A percentile compares a stretch with the other conserved stretches of the same genome.
Evolutionary conservation across 768 basidiomycete species (phyloP).

Genomic region (Trametes sanguinea): DNA sequence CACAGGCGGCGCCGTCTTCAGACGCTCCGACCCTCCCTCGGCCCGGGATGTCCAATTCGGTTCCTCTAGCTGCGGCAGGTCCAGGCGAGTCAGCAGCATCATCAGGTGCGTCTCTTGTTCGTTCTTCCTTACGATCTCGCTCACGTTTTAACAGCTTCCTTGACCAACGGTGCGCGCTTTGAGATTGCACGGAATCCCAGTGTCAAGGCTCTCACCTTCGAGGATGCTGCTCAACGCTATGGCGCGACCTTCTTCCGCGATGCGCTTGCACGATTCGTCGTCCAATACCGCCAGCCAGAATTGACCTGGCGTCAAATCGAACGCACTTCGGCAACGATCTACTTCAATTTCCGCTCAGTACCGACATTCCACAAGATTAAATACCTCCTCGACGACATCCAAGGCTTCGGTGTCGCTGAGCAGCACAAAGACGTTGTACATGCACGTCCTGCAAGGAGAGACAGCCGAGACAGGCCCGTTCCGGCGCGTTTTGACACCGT

Average conservation of each 20-base stretch:
- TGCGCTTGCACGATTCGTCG: constrained; percentile 5
- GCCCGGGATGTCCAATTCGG: no score
- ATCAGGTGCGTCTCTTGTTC: no score
- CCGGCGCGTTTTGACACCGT: constrained; percentile 40
- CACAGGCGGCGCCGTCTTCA: no score
- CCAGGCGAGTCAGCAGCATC: no score
- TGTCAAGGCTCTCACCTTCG: constrained; percentile 1
- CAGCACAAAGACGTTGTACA: constrained; percentile 31
- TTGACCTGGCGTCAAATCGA: constrained; percentile 6
- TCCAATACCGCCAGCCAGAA: background rate
- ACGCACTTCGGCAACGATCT: background rate
- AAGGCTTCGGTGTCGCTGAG: constrained; percentile 27
- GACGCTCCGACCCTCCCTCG: no score
- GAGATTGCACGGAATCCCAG: background rate
- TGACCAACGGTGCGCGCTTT: background rate
- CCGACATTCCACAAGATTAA: constrained; percentile 37
- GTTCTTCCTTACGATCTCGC: no score
- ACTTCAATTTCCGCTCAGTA: constrained; percentile 30
- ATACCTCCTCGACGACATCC: constrained; percentile 25
- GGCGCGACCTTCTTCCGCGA: background rate
- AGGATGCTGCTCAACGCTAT: background rate
- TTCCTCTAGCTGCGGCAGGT: no score
- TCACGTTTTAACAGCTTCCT: no score
- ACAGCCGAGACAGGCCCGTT: constrained; percentile 10
- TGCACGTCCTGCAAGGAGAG: constrained; percentile 25